Base-by-base conservation (phyloP, 2,329 filamentous ascomycete species). In the Pseudogymnoascus sp. region DNA sequence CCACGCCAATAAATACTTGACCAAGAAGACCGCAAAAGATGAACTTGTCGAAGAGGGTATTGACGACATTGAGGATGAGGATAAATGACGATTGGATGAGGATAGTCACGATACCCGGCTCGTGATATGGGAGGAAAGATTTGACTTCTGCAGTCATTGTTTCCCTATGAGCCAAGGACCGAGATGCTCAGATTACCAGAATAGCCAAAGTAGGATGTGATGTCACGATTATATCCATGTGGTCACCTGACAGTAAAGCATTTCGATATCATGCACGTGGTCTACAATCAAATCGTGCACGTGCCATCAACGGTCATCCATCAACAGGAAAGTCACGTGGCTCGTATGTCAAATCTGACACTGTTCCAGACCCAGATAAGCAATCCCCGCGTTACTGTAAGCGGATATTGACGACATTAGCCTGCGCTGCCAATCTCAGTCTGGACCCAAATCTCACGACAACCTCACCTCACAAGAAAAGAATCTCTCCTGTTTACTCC, bases 21-120 rank as follows among this genome's bases (percentile, higher is more conserved):
- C 87, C 88, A 3, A 91, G 75, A 0, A 91, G 80, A 0, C 88
- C 88, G 69, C 87, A 90, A 71, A 86, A 89, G 0, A 89, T 70
- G 0, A 82, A 67, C 18, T 75, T 78, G 69, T 91, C 82, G 1
- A 90, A 77, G 0, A 79, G 69, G 62, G 76, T 76, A 67, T 86
- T 86, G 65, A 83, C 68, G 7, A 82, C 37, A 66, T 90, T 90
- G 59, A 89, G 78, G 0, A 83, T 71, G 0, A 90, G 71, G 0
- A 90, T 73, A 67, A 91, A 86, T 0, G 83, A 83, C 0, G 85
- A 76, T 4, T 82, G 79, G 42, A 82, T 78, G 0, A 91, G 77
- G 57, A 91, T 81, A 0, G 78, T 80, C 11, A 76, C 66, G 18
- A 90, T 84, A 1, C 73, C 73, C 0, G 86, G 86, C 68, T 89